Base-by-base conservation (phyloP, 306 rosid species). In the Malus sieversii region DNA sequence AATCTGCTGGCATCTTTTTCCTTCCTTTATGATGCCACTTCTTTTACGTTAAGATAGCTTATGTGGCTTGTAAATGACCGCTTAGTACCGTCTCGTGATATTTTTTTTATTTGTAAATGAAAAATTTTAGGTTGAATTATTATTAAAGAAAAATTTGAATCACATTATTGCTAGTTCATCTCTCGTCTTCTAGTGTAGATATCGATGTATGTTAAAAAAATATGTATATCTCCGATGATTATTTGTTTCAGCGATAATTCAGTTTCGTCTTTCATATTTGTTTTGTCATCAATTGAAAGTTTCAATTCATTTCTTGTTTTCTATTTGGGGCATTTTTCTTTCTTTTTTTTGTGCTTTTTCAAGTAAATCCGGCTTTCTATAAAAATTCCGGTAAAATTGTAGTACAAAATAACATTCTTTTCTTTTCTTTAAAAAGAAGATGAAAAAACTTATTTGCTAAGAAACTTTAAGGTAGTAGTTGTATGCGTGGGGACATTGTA, bases 51-150 rank as follows among this genome's bases (percentile, higher is more conserved):
- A 61, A 61, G 38, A 2, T 27, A 14, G 11, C 10, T 61, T 14
- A 1, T 27, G 15, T 48, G 6, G 16, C 55, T 48, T 48, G 20
- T 51, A 51, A 48, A 15, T 48, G 53, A 18, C 8, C 20, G 16
- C 8, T 5, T 48, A 48, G 8, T 15, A 48, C 20, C 3, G 16
- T 48, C 1, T 1, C 2, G 1, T 48, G 38, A 35, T 30, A 4
- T 14, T 48, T 1, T 35, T 35, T 35, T 35, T 35, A 35, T 35
- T 32, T 32, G 1, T 32, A 33, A 5, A 7, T 33, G 2, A 6
- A 0, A 5, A 0, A 0, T 33, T 6, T 33, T 33, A 33, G 0
- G 8, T 33, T 33, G 0, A 8, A 33, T 33, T 33, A 4, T 33
- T 2, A 1, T 33, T 0, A 33, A 5, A 33, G 5, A 0, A 1